Base-by-base conservation (phyloP, 257 asterid genomes). In the Asclepias syriaca region DNA sequence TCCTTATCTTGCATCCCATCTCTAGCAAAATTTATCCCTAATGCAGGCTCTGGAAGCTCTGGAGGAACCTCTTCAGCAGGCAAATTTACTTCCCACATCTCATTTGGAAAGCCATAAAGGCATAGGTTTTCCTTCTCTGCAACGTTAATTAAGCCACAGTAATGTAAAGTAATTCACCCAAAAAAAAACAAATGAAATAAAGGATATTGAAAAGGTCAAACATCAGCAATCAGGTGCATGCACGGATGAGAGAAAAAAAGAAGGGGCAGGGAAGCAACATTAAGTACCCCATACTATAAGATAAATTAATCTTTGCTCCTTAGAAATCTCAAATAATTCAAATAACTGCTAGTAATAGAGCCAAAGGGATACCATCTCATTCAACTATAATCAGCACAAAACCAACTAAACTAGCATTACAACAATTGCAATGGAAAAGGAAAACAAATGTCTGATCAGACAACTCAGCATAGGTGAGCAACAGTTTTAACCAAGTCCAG, bases 41-140 rank as follows among this genome's bases (percentile, higher is more conserved):
- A 55, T 43, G 87, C 84, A 68, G 87, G 87, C 73, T 83, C 87
- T n/a, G 87, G 87, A 75, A 83, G 84, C 73, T 83, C 87, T 3
- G 84, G 84, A 59, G 87, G 87, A 56, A 83, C 84, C 82, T 83
- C 84, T 27, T 79, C 84, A 56, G 82, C 86, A 56, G 86, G 86
- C 77, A 83, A 73, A 77, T 74, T 79, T 65, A 83, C 84, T 66
- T 80, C 87, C 87, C 87, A 83, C 64, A 24, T 70, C 70, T 80
- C 87, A 73, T 71, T 75, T 9, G 87, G 84, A 39, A 63, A 75
- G 43, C 84, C 87, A 75, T 83, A 83, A 2, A 83, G 81, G 76
- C 87, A 83, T 49, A 83, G 83, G 50, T 80, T 80, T 74, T 83
- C 87, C 79, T 75, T 80, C 66, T 77, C 87, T 80, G 82, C 49